Percentiles rank a stretch among this genome's conserved stretches.
phyloP scores from a whole-genome alignment of 306 rosid species.

The Cucumis melo region DNA sequence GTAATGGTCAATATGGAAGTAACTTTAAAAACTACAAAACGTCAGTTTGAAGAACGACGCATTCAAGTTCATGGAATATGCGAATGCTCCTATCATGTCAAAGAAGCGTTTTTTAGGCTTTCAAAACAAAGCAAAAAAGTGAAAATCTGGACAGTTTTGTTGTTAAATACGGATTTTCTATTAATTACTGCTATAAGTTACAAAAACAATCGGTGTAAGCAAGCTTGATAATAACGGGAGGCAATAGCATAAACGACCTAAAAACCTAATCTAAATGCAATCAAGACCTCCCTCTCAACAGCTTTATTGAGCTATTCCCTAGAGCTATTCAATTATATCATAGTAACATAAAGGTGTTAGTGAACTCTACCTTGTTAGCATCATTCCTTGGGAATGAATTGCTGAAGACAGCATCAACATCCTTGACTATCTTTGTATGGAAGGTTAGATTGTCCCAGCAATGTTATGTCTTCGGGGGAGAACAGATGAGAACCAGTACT shows the following conservation, averaged over 20 bases:
- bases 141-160: neutral
- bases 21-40: neutral
- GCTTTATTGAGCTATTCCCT: neutral
- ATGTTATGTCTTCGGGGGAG: conserved; percentile 49
- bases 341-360: conserved; percentile 3
- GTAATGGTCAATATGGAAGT: neutral
- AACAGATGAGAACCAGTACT: conserved; percentile 36
- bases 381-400: conserved; percentile 10
- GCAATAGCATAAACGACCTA: neutral
- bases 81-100: neutral
- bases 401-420: conserved; percentile 9
- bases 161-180: neutral
- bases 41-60: neutral
- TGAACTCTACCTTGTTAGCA: conserved; percentile 12
- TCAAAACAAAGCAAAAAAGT: conserved; percentile 9
- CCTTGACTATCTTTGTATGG: conserved; percentile 15
- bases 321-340: neutral
- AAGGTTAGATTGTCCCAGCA: conserved; percentile 38
- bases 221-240: neutral
- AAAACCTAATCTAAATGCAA: neutral
- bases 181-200: neutral
- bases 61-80: neutral
- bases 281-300: neutral
- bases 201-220: neutral
- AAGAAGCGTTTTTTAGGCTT: neutral